Conservation (phyloP, 306 rosid genomes). For the Alnus glutinosa region DNA sequence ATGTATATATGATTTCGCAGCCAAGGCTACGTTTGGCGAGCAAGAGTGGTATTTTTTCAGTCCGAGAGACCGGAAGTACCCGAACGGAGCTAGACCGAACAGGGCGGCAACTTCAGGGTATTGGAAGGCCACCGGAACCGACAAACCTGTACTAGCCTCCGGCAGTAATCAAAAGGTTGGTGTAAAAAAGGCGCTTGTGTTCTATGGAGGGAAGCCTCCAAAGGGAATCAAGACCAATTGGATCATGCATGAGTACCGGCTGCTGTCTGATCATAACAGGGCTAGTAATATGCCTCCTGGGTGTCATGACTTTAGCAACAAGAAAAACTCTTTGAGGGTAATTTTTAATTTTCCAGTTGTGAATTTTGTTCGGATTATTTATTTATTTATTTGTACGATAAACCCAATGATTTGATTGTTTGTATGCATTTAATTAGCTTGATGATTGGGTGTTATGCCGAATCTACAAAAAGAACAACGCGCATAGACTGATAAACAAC, state of each 20-base stretch:
- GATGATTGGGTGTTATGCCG: slow-evolving; percentile 98
- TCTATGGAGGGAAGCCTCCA: slow-evolving; percentile 92
- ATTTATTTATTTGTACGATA: too few species aligned
- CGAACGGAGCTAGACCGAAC: slow-evolving; percentile 93
- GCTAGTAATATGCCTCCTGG: slow-evolving; percentile 71
- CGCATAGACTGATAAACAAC: slow-evolving; percentile 56
- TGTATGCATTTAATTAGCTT: slow-evolving; percentile 40
- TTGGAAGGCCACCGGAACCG: slow-evolving; percentile 98
- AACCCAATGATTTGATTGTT: neutral
- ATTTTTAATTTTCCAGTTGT: neutral
- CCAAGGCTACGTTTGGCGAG: slow-evolving; percentile 93
- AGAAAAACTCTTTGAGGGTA: slow-evolving; percentile 95
- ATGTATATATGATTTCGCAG: slow-evolving; percentile 31
- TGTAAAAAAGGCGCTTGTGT: slow-evolving; percentile 90
- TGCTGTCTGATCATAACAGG: slow-evolving; percentile 60
- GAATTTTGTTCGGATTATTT: neutral
- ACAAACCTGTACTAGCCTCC: slow-evolving; percentile 75
- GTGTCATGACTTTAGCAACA: slow-evolving; percentile 58
- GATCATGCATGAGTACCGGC: slow-evolving; percentile 97
- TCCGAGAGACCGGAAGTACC: slow-evolving; percentile 93
- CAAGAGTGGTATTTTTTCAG: slow-evolving; percentile 96
- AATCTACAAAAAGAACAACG: slow-evolving; percentile 82
- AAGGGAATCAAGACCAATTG: slow-evolving; percentile 91
- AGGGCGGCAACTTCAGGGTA: slow-evolving; percentile 93
- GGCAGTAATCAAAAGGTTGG: slow-evolving; percentile 74